Conservation (phyloP, 2,329 filamentous ascomycete genomes). For the Westerdykella aurantiaca region DNA sequence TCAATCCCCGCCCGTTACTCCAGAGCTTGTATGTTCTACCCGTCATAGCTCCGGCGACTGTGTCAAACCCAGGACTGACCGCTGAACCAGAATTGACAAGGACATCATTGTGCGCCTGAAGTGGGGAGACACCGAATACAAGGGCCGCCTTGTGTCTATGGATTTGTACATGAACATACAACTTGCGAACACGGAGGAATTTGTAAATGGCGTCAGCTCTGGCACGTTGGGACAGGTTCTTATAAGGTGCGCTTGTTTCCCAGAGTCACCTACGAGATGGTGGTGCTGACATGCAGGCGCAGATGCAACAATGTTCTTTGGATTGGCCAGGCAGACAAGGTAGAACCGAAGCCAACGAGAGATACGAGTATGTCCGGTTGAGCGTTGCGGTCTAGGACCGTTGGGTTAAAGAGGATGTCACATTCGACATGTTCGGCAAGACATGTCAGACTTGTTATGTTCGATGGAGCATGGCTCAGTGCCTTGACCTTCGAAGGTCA, state of each 20-base stretch:
- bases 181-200: constrained; percentile 85
- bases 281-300: background rate
- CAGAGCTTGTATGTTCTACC: constrained; percentile 68
- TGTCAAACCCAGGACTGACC: background rate
- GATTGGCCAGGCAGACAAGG: constrained; percentile 59
- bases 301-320: constrained; percentile 98
- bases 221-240: constrained; percentile 84
- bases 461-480: too few relatives aligned
- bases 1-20: constrained; percentile 96
- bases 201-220: constrained; percentile 78
- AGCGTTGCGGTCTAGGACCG: constrained; percentile 5
- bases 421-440: too few relatives aligned
- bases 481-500: too few relatives aligned
- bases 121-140: constrained; percentile 98
- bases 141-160: constrained; percentile 82
- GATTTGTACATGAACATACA: constrained; percentile 99
- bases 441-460: too few relatives aligned
- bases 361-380: constrained; percentile 40
- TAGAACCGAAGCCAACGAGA: constrained; percentile 37
- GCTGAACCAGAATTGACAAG: constrained; percentile 66
- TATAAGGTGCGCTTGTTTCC: constrained; percentile 61
- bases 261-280: background rate
- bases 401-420: too few relatives aligned
- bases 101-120: constrained; percentile 88
- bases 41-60: background rate